Percentiles rank a stretch among this genome's conserved stretches.
phyloP scores from a whole-genome alignment of 2,329 filamentous ascomycete species.

The Cladosporium sp. region DNA sequence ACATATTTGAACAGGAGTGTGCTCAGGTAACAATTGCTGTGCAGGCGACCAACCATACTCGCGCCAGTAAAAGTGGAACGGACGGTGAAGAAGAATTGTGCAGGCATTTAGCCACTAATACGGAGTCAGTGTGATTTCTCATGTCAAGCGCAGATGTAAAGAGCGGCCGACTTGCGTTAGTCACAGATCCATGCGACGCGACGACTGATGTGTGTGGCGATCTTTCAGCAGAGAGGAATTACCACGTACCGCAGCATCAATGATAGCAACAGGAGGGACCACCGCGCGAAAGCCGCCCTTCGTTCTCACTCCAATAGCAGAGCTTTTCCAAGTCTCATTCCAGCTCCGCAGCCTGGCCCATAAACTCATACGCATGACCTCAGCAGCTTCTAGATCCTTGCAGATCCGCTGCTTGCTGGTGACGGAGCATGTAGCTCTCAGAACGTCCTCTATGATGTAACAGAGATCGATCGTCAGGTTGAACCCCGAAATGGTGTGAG shows the following conservation, averaged over 20 bases:
- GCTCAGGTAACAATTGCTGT: background rate
- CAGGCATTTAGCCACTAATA: background rate
- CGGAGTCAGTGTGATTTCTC: background rate
- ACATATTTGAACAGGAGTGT: background rate
- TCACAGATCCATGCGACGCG: too few relatives aligned
- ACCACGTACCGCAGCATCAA: background rate
- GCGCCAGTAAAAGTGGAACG: constrained; percentile 5
- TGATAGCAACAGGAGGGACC: constrained; percentile 4
- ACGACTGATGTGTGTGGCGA: too few relatives aligned
- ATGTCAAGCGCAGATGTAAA: too few relatives aligned
- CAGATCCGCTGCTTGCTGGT: constrained; percentile 11
- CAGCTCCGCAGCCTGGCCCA: background rate
- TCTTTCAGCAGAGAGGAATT: background rate
- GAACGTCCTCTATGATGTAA: constrained; percentile 2
- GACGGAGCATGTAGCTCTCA: background rate
- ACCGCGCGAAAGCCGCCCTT: background rate
- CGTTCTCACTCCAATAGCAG: background rate
- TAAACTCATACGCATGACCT: background rate
- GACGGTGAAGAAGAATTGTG: constrained; percentile 1
- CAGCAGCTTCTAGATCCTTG: background rate
- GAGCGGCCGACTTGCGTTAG: too few relatives aligned
- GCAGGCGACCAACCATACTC: constrained; percentile 7
- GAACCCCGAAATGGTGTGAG: constrained; percentile 4
- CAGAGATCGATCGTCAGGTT: background rate
- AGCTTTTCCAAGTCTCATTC: background rate